These are phyloP conservation scores for Fusarium avenaceum DNA, from an alignment of 2,329 filamentous ascomycete genomes.

Conservation along the genomic window DNA sequence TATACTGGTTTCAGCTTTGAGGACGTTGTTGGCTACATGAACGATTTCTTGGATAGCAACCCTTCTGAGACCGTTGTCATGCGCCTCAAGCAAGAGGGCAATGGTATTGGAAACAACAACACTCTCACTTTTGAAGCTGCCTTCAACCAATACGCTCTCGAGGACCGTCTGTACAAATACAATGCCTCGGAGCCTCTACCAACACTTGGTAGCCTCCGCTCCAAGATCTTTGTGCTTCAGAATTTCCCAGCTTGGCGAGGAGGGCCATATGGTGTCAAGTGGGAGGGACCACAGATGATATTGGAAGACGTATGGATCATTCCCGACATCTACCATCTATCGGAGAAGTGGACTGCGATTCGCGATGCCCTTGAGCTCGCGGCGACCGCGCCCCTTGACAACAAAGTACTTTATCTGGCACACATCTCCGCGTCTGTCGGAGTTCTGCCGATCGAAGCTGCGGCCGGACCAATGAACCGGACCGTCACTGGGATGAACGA, in stretches of 20 bases:
- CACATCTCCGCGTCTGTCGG: slow-evolving; percentile 64
- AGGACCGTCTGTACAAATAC: slow-evolving; percentile 56
- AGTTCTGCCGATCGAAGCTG: slow-evolving; percentile 64
- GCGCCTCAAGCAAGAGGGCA: slow-evolving; percentile 64
- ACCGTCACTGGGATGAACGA: slow-evolving; percentile 64
- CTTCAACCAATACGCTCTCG: slow-evolving; percentile 58
- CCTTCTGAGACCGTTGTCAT: slow-evolving; percentile 63
- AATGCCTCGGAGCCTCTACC: slow-evolving; percentile 54
- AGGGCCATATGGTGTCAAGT: slow-evolving; percentile 59
- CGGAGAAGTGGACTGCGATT: slow-evolving; percentile 63
- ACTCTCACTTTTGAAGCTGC: slow-evolving; percentile 60
- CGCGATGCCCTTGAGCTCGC: slow-evolving; percentile 57
- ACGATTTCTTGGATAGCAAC: slow-evolving; percentile 60
- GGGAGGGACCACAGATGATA: slow-evolving; percentile 60
- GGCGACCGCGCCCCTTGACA: slow-evolving; percentile 51
- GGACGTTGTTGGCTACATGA: slow-evolving; percentile 60
- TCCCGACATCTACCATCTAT: slow-evolving; percentile 57
- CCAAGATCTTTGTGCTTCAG: slow-evolving; percentile 63
- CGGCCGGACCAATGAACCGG: slow-evolving; percentile 60
- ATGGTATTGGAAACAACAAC: slow-evolving; percentile 54
- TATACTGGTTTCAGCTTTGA: slow-evolving; percentile 61
- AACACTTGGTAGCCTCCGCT: slow-evolving; percentile 60
- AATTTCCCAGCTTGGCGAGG: slow-evolving; percentile 56
- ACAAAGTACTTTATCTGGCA: slow-evolving; percentile 58
- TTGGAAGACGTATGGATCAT: slow-evolving; percentile 65